Evolutionary conservation across 164 flowering plant genomes (phyloP).

Genomic region (Taxillus chinensis): DNA sequence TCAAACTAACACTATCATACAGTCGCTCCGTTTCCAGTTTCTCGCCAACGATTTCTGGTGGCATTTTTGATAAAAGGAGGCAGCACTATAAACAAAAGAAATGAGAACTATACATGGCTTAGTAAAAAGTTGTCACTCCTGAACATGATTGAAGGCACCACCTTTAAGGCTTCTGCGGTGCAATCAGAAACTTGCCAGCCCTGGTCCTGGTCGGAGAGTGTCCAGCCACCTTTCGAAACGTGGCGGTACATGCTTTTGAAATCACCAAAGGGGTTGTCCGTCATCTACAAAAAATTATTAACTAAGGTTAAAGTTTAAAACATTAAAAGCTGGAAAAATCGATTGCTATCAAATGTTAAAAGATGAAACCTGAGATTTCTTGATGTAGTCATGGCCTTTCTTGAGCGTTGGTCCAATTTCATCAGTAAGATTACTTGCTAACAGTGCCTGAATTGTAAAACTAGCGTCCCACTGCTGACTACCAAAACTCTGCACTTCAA

Average conservation of each 20-base stretch:
- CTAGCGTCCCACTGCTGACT: conserved; percentile 2
- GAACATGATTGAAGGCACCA: background rate
- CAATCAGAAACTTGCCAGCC: conserved; percentile 16
- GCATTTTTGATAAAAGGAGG: conserved; percentile 28
- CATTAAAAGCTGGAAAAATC: too few species aligned
- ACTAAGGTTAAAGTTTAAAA: too few species aligned
- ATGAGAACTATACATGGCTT: too few species aligned
- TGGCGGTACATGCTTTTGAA: conserved; percentile 5
- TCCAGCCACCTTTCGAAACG: background rate
- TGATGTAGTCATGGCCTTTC: background rate
- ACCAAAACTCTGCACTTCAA: background rate
- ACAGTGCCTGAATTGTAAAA: conserved; percentile 1
- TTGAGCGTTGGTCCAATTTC: background rate
- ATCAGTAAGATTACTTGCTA: background rate
- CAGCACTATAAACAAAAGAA: conserved; percentile 21
- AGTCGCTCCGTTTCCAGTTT: conserved; percentile 28
- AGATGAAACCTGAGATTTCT: background rate
- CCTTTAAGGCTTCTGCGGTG: conserved; percentile 16
- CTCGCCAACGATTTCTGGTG: conserved; percentile 37
- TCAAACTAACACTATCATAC: conserved; percentile 37
- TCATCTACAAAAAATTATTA: background rate
- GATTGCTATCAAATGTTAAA: too few species aligned
- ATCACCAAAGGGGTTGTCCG: background rate
- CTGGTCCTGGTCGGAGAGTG: background rate
- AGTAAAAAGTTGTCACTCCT: background rate